Percentiles rank a stretch among this genome's conserved stretches.
These are phyloP conservation scores for Nematodospora valgi DNA, from an alignment of 805 yeast species.

Conservation along the genomic window DNA sequence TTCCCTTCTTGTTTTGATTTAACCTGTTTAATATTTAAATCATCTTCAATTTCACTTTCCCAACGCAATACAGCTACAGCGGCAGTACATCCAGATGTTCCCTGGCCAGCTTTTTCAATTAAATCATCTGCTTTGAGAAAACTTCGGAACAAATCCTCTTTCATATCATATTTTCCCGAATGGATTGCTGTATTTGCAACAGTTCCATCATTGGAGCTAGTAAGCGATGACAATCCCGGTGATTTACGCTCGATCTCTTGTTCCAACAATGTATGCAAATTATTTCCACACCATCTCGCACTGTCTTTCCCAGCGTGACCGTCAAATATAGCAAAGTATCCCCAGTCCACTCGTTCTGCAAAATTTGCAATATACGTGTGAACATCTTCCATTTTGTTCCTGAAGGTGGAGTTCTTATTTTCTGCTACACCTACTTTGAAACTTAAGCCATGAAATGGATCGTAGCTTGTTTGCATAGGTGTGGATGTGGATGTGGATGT, in stretches of 20 bases:
- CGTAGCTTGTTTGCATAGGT: conserved; percentile 13
- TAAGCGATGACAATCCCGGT: conserved; percentile 33
- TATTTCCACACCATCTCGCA: conserved; percentile 92
- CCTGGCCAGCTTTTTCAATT: conserved; percentile 57
- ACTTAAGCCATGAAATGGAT: conserved; percentile 57
- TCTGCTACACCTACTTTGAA: conserved; percentile 91
- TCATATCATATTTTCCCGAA: conserved; percentile 42
- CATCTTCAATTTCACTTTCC: conserved; percentile 49
- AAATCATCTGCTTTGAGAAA: conserved; percentile 74
- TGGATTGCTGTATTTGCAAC: conserved; percentile 16
- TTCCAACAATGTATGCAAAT: conserved; percentile 68
- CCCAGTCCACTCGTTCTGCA: conserved; percentile 89
- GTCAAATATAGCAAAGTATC: conserved; percentile 92
- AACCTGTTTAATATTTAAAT: conserved; percentile 3
- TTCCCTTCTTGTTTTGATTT: conserved; percentile 15
- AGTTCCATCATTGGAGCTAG: conserved; percentile 23
- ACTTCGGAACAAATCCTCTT: conserved; percentile 63
- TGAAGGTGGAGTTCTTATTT: conserved; percentile 72
- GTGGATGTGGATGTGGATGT: neutral
- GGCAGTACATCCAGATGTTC: conserved; percentile 90
- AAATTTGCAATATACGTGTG: conserved; percentile 91
- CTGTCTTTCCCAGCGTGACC: conserved; percentile 96
- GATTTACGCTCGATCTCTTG: conserved; percentile 38
- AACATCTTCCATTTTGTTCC: conserved; percentile 94
- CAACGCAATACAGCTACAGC: conserved; percentile 89